Base-by-base conservation (phyloP, 140 eudicot genomes). In the Oenanthe javanica region DNA sequence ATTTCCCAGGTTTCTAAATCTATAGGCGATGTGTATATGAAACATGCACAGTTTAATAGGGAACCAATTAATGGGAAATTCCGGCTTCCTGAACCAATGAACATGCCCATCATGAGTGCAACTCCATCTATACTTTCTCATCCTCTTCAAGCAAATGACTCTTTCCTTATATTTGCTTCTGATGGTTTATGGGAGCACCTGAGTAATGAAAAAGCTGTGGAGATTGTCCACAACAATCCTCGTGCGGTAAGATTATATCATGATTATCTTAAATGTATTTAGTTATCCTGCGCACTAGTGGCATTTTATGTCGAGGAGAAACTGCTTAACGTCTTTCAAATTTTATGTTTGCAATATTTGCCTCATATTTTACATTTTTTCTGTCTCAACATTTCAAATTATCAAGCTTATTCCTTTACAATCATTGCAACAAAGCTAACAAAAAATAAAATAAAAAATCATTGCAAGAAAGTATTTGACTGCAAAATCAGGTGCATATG, bases 171-270 rank as follows among this genome's bases (percentile, higher is more conserved):
- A 76, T 90, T 88, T 85, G 95, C 96, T 83, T 88, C 93, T 79
- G 96, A 91, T 74, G 96, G 96, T 82, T 85, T 91, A 77, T 91
- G 96, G 96, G 96, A 91, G 75, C 96, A 91, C 85, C 55, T 91
- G 85, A 87, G 87, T 79, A 91, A 91, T 64, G 90, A 91, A 83
- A 84, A 84, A 76, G 96, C 96, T 27, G 96, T 89, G 77, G 93
- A 91, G 23, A 91, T 91, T 78, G 91, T 91, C 80, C 91, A 91
- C 16, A 91, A 70, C 27, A 80, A 86, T 77, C 96, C 96, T 47
- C 93, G 83, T 40, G 81, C 87, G 0, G 96, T 90, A 85, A 90
- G 91, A 48, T 23, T 72, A 80, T 79, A 5, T 79, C 38, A 46
- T 42, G 31, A 40, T 48, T 66, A 21, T 51, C 48, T 38, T 23